Evolutionary conservation across 805 yeast genomes (phyloP).

Genomic region (Torulaspora franciscae): DNA sequence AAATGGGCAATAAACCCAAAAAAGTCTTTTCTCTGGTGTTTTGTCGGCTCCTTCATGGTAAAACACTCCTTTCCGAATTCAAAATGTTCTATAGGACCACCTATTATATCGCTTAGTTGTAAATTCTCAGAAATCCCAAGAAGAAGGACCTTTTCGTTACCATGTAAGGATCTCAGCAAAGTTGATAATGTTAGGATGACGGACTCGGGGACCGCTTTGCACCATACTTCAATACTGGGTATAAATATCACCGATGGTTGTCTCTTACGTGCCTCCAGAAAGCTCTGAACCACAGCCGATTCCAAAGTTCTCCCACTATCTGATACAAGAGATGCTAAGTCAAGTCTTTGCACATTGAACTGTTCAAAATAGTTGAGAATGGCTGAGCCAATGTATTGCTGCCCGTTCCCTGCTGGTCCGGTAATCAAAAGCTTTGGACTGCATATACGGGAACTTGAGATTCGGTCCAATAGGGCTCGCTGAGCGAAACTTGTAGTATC

Average conservation of each 20-base stretch:
- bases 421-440: slow-evolving; percentile 74
- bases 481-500: slow-evolving; percentile 60
- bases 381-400: slow-evolving; percentile 78
- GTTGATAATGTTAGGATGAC: slow-evolving; percentile 70
- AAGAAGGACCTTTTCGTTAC: slow-evolving; percentile 68
- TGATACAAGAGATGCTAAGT: slow-evolving; percentile 67
- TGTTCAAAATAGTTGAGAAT: slow-evolving; percentile 80
- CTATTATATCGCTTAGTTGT: slow-evolving; percentile 44
- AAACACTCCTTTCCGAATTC: slow-evolving; percentile 41
- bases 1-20: slow-evolving; percentile 53
- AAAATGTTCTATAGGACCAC: slow-evolving; percentile 22
- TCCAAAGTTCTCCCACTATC: slow-evolving; percentile 82
- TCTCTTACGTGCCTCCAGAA: slow-evolving; percentile 83
- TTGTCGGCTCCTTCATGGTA: slow-evolving; percentile 46
- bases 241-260: slow-evolving; percentile 81
- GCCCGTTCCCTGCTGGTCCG: slow-evolving; percentile 80
- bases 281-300: slow-evolving; percentile 72
- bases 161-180: slow-evolving; percentile 58
- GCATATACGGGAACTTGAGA: slow-evolving; percentile 60
- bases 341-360: slow-evolving; percentile 80
- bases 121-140: slow-evolving; percentile 63
- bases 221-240: slow-evolving; percentile 80
- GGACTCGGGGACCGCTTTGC: slow-evolving; percentile 57
- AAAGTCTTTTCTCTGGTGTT: slow-evolving; percentile 48
- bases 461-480: slow-evolving; percentile 52